Conservation (phyloP, 306 rosid genomes). For the Morella rubra region DNA sequence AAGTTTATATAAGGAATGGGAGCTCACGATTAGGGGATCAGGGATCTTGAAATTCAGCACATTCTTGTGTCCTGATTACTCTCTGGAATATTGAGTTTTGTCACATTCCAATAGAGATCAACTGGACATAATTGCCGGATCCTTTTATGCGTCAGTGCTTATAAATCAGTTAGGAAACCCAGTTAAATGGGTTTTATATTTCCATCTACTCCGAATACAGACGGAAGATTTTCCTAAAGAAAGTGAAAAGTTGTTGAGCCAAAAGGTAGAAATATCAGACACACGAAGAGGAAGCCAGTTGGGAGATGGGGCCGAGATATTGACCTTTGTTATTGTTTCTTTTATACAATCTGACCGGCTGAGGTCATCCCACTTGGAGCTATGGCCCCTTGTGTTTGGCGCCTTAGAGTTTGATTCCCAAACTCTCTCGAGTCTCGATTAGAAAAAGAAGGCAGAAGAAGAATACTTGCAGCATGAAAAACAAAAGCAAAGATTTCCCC, state of each 20-base stretch:
- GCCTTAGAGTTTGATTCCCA: conserved; percentile 34
- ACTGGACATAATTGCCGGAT: too few species aligned
- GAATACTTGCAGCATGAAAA: conserved; percentile 21
- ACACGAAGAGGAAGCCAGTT: conserved; percentile 3
- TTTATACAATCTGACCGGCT: background rate
- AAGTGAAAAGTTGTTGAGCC: background rate
- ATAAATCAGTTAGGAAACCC: too few species aligned
- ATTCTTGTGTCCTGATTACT: too few species aligned
- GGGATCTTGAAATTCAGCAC: too few species aligned
- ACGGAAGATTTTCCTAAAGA: background rate
- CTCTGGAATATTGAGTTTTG: too few species aligned
- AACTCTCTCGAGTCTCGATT: background rate
- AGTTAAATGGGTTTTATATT: background rate
- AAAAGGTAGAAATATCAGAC: background rate
- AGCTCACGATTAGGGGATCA: too few species aligned
- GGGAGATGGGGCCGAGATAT: conserved; percentile 12
- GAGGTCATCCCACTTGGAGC: conserved; percentile 2
- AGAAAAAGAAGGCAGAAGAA: conserved; percentile 19
- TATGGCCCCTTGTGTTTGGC: background rate
- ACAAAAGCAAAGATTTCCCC: conserved; percentile 20
- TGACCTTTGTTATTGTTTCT: background rate
- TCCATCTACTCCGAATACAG: background rate
- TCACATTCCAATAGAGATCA: too few species aligned
- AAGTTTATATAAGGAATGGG: too few species aligned
- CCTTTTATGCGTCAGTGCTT: too few species aligned